Evolutionary conservation across 2,329 filamentous ascomycete genomes (phyloP).

Genomic region (Thermothelomyces thermophilus): DNA sequence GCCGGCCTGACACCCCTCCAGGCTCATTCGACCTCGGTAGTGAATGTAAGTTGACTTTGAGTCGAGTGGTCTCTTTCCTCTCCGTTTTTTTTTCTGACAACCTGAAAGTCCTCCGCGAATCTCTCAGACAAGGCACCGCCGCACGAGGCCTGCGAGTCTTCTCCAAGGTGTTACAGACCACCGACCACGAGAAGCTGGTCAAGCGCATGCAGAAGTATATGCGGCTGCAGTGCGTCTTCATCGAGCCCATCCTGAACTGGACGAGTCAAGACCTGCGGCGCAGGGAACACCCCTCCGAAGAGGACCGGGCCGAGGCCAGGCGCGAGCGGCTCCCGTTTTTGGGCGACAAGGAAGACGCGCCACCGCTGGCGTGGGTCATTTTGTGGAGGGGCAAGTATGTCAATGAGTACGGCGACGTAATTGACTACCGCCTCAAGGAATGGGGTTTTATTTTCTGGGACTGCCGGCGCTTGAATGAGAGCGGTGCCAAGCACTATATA

Average conservation of each 20-base stretch:
- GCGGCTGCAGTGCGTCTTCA: neutral
- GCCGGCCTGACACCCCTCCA: neutral
- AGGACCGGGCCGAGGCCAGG: neutral
- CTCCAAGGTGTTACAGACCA: neutral
- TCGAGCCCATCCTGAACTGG: neutral
- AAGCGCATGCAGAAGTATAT: neutral
- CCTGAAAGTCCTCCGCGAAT: neutral
- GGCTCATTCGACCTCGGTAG: neutral
- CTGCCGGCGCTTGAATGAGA: neutral
- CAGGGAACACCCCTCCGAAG: neutral
- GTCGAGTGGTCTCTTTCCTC: no score
- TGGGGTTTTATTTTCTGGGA: constrained; percentile 3
- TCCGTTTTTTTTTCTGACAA: neutral
- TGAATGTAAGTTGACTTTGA: neutral
- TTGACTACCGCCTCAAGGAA: neutral
- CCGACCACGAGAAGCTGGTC: neutral
- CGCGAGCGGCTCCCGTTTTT: neutral
- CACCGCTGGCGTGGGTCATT: constrained; percentile 2
- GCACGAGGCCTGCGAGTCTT: neutral
- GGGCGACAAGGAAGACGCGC: neutral
- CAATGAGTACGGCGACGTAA: neutral
- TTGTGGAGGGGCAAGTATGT: neutral
- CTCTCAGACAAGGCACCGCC: neutral
- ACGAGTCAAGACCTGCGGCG: neutral
- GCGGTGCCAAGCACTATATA: no score